These are phyloP conservation scores for Boletus smithii DNA, from an alignment of 1,284 basidiomycete genomes.

Conservation along the genomic window DNA sequence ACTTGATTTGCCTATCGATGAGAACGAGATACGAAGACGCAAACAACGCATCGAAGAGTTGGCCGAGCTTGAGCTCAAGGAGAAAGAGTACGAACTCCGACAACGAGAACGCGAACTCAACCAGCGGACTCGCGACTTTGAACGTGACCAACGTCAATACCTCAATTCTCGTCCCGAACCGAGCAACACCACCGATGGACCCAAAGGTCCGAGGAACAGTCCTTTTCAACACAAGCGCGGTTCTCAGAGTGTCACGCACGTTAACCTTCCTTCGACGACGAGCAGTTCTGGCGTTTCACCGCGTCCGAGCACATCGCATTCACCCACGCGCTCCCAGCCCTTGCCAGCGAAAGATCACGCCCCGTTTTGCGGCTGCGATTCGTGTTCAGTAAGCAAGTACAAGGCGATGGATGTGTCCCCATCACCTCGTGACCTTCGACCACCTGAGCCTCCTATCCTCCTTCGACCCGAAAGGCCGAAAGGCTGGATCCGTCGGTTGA, in stretches of 20 bases:
- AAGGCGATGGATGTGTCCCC: conserved; percentile 26
- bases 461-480: conserved; percentile 56
- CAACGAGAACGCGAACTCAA: conserved; percentile 60
- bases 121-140: conserved; percentile 50
- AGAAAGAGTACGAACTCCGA: conserved; percentile 52
- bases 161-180: conserved; percentile 32
- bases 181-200: conserved; percentile 19
- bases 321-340: conserved; percentile 23
- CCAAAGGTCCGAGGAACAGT: conserved; percentile 26
- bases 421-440: conserved; percentile 39
- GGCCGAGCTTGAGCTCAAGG: conserved; percentile 48
- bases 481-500: conserved; percentile 71
- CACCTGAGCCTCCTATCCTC: conserved; percentile 41
- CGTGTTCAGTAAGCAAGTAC: conserved; percentile 56
- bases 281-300: conserved; percentile 18
- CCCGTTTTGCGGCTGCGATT: conserved; percentile 58
- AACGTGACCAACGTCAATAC: conserved; percentile 46
- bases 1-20: conserved; percentile 28
- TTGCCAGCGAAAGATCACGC: conserved; percentile 44
- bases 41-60: conserved; percentile 49
- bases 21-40: conserved; percentile 35
- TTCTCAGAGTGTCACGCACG: conserved; percentile 46
- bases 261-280: conserved; percentile 38
- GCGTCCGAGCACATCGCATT: conserved; percentile 25
- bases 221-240: conserved; percentile 32